phyloP scores from a whole-genome alignment of 73 alveolate genomes.

The Loxodes magnus region DNA sequence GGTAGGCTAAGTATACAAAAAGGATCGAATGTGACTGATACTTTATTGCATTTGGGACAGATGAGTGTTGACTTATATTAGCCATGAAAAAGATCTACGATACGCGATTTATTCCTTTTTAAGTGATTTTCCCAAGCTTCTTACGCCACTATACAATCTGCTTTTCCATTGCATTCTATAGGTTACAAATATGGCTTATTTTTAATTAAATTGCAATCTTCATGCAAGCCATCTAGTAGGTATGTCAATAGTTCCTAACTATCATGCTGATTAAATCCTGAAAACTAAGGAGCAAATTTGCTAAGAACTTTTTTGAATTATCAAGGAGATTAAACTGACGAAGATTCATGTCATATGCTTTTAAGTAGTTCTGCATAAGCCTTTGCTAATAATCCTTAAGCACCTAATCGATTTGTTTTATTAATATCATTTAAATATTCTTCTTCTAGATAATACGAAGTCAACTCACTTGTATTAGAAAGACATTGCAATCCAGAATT shows the following conservation, averaged over 20 bases:
- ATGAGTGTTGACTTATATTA: constrained; percentile 75
- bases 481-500: constrained; percentile 93
- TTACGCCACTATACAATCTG: constrained; percentile 69
- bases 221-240: constrained; percentile 94
- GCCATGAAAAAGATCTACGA: constrained; percentile 91
- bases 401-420: constrained; percentile 71
- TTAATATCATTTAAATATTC: constrained; percentile 58
- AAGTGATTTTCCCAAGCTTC: constrained; percentile 76
- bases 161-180: constrained; percentile 41
- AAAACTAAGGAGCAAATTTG: constrained; percentile 32
- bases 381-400: constrained; percentile 55
- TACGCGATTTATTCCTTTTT: constrained; percentile 81
- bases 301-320: constrained; percentile 31
- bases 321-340: constrained; percentile 29
- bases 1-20: constrained; percentile 82
- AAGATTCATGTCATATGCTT: constrained; percentile 32
- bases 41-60: constrained; percentile 76
- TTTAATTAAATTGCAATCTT: constrained; percentile 80
- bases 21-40: constrained; percentile 90
- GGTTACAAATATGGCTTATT: constrained; percentile 70
- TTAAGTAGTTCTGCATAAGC: constrained; percentile 49
- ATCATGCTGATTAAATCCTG: constrained; percentile 81
- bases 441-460: constrained; percentile 58
- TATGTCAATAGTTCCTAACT: constrained; percentile 83
- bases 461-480: constrained; percentile 71